These are phyloP conservation scores for Eremochloa ophiuroides DNA, from an alignment of 176 grass and related monocot species.

Conservation along the genomic window DNA sequence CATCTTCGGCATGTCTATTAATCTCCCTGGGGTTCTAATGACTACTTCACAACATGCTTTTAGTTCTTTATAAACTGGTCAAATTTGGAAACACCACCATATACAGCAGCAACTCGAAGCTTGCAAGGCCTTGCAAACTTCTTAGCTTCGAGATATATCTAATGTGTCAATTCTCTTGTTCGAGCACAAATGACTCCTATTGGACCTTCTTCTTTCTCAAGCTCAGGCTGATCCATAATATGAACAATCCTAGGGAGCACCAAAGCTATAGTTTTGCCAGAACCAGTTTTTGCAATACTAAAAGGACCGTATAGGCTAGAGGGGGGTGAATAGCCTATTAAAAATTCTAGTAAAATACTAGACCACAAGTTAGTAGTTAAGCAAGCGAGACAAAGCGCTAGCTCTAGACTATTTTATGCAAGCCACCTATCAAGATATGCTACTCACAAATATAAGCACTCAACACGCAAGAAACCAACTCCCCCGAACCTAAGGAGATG, in stretches of 20 bases:
- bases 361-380: too few relatives aligned
- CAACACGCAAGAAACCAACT: too few relatives aligned
- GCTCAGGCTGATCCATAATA: constrained; percentile 99
- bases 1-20: constrained; percentile 98
- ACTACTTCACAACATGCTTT: constrained; percentile 95
- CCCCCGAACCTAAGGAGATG: too few relatives aligned
- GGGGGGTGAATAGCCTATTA: too few relatives aligned
- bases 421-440: too few relatives aligned
- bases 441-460: too few relatives aligned
- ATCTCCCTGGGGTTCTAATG: constrained; percentile 87
- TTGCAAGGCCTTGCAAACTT: constrained; percentile 98
- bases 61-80: constrained; percentile 97
- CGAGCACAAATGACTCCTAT: constrained; percentile 97
- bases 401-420: too few relatives aligned
- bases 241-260: constrained; percentile 98
- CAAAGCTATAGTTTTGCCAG: constrained; percentile 96
- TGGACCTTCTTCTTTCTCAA: constrained; percentile 94
- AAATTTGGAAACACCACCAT: constrained; percentile 93
- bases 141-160: constrained; percentile 95
- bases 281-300: constrained; percentile 99
- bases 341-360: too few relatives aligned
- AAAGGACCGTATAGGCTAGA: too few relatives aligned
- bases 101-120: constrained; percentile 87
- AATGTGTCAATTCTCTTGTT: constrained; percentile 95
- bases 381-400: too few relatives aligned